phyloP scores from a whole-genome alignment of 2,329 filamentous ascomycete species.

The Plectosphaerella sp. region DNA sequence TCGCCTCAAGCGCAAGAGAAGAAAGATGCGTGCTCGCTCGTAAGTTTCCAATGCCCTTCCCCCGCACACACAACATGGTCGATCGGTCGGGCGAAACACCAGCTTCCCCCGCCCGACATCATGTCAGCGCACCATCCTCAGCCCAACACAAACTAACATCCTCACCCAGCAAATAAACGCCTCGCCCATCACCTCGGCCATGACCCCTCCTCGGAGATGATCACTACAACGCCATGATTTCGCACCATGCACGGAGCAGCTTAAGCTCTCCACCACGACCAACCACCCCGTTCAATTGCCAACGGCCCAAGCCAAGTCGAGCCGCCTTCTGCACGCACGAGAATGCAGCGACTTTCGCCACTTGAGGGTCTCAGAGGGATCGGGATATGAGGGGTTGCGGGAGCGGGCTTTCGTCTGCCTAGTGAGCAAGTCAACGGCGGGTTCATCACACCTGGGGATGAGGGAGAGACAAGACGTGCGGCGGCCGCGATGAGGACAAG shows the following conservation, averaged over 20 bases:
- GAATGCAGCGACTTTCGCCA: background rate
- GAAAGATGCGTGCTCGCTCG: conserved; percentile 99
- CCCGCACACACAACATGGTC: background rate
- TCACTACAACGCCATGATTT: conserved; percentile 5
- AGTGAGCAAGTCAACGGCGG: background rate
- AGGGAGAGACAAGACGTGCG: background rate
- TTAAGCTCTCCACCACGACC: background rate
- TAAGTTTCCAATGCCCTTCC: conserved; percentile 46
- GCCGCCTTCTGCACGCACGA: background rate
- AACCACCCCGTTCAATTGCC: background rate
- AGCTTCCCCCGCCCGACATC: background rate
- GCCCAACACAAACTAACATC: conserved; percentile 24
- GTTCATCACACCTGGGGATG: background rate
- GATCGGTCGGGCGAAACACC: too few species aligned
- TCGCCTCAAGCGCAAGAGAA: conserved; percentile 99
- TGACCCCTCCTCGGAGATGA: conserved; percentile 33
- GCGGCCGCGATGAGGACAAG: conserved; percentile 1
- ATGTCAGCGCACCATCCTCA: background rate
- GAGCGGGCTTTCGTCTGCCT: background rate
- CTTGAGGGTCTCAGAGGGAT: background rate
- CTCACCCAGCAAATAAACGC: conserved; percentile 60
- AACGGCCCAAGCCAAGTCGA: background rate
- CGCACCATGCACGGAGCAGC: background rate
- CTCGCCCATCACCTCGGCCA: conserved; percentile 54
- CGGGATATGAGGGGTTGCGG: background rate